Conservation (phyloP, 257 asterid species). For the Cynanchum wilfordii region DNA sequence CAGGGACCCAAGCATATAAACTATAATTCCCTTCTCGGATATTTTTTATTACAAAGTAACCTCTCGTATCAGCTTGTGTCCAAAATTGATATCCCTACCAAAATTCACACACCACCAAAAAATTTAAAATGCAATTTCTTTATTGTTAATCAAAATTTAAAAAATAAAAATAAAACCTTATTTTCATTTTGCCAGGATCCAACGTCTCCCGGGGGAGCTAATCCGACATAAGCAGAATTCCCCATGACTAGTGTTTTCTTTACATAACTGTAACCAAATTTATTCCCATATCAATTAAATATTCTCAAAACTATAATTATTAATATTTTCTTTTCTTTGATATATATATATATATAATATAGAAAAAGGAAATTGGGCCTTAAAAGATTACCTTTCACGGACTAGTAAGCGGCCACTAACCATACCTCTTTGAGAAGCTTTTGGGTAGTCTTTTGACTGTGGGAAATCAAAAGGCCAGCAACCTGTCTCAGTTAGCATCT, state of each 20-base stretch:
- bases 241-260: slow-evolving; percentile 43
- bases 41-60: slow-evolving; percentile 52
- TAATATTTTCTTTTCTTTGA: neutral
- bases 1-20: slow-evolving; percentile 80
- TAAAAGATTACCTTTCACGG: slow-evolving; percentile 45
- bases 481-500: slow-evolving; percentile 68
- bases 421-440: slow-evolving; percentile 41
- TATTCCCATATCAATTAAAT: neutral
- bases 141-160: too few relatives aligned
- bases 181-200: slow-evolving; percentile 92
- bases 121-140: neutral
- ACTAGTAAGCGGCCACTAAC: slow-evolving; percentile 60
- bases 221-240: slow-evolving; percentile 56
- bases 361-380: neutral
- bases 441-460: slow-evolving; percentile 46
- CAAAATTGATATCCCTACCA: slow-evolving; percentile 83
- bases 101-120: neutral
- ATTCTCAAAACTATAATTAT: neutral
- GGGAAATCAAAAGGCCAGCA: slow-evolving; percentile 80
- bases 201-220: slow-evolving; percentile 62
- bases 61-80: slow-evolving; percentile 46
- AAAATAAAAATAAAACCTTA: slow-evolving; percentile 34
- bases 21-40: slow-evolving; percentile 56
- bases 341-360: neutral
- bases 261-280: slow-evolving; percentile 33